These are phyloP conservation scores for Sherardia arvensis DNA, from an alignment of 257 asterid genomes.

Conservation along the genomic window DNA sequence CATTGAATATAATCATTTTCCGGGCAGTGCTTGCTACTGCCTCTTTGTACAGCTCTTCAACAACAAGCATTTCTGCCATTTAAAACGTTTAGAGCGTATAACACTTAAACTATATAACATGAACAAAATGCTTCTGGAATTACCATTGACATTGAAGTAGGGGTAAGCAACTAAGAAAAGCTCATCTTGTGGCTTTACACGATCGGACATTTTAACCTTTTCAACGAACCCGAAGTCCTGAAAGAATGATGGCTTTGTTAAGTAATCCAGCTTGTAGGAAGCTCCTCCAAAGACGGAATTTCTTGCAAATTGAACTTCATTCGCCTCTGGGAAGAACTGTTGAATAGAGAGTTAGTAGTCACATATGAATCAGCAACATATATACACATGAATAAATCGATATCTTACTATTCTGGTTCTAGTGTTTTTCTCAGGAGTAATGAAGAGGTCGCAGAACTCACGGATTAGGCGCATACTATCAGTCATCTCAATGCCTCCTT, in stretches of 20 bases:
- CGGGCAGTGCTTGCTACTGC: conserved; percentile 58
- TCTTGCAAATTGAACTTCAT: conserved; percentile 77
- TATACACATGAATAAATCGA: background rate
- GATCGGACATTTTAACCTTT: conserved; percentile 71
- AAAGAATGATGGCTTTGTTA: conserved; percentile 83
- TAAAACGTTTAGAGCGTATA: conserved; percentile 1
- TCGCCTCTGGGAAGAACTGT: conserved; percentile 96
- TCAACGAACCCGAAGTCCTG: conserved; percentile 73
- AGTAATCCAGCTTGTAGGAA: conserved; percentile 67
- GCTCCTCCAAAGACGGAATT: conserved; percentile 62
- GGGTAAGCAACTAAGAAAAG: conserved; percentile 87
- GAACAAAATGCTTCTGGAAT: background rate
- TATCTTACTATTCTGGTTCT: conserved; percentile 74
- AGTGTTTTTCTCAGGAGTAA: conserved; percentile 54
- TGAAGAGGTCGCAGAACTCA: conserved; percentile 62
- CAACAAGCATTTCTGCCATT: conserved; percentile 82
- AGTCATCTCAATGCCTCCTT: conserved; percentile 92
- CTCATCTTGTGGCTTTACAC: conserved; percentile 81
- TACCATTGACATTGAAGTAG: conserved; percentile 84
- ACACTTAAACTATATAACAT: background rate
- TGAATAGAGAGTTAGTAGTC: conserved; percentile 1
- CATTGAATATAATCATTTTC: conserved; percentile 68
- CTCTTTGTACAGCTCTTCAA: conserved; percentile 81
- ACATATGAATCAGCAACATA: background rate
- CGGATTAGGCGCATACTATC: conserved; percentile 78